A percentile compares a stretch with the other conserved stretches of the same genome.
These are phyloP conservation scores for Phytophthora pseudosyringae DNA, from an alignment of 352 stramenopile species.

Conservation along the genomic window DNA sequence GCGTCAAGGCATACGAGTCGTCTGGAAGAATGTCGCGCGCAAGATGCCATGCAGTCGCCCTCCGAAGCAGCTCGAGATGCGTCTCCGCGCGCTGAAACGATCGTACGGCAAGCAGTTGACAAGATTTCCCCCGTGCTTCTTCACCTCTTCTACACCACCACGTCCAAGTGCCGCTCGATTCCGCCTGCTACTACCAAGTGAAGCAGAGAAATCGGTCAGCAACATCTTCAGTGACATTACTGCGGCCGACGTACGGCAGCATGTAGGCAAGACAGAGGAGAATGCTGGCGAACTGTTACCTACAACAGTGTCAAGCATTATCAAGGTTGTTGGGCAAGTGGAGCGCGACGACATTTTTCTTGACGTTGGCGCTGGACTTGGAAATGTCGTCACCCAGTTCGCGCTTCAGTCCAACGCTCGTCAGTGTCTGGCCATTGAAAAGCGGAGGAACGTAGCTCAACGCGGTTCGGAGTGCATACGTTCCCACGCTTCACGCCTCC, in stretches of 20 bases:
- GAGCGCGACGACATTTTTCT: too few species aligned
- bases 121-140: background rate
- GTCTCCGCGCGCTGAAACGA: background rate
- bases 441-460: background rate
- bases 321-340: background rate
- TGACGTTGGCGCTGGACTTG: too few species aligned
- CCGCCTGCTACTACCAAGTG: background rate
- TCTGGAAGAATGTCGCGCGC: background rate
- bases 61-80: background rate
- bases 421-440: background rate
- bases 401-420: background rate
- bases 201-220: too few species aligned
- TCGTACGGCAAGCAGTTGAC: background rate
- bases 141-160: background rate
- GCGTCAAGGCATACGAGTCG: background rate
- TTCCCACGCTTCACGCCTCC: background rate
- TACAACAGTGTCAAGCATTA: background rate
- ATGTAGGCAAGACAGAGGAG: background rate
- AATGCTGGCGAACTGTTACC: background rate
- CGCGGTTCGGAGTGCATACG: background rate
- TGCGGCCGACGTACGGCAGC: too few species aligned
- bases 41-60: background rate
- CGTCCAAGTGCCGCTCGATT: background rate
- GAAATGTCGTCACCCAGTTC: too few species aligned
- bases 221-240: too few species aligned